Evolutionary conservation across 257 asterid genomes (phyloP).

Genomic region (Oldenlandia corymbosa): DNA sequence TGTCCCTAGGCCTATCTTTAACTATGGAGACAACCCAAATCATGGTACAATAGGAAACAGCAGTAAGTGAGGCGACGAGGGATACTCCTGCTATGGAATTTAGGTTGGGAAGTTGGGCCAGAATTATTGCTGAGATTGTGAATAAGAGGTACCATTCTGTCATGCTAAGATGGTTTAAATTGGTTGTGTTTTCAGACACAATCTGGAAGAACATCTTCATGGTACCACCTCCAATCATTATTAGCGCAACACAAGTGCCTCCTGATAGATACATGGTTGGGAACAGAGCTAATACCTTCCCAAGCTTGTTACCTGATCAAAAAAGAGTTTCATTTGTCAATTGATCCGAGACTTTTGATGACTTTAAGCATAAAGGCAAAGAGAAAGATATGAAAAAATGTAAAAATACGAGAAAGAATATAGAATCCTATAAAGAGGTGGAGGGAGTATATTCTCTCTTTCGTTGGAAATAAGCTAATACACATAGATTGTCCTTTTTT

Average conservation of each 20-base stretch:
- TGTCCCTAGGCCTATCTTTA: slow-evolving; percentile 42
- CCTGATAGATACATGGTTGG: slow-evolving; percentile 86
- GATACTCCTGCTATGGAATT: slow-evolving; percentile 87
- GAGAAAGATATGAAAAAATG: no score
- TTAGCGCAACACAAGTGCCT: slow-evolving; percentile 80
- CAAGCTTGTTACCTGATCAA: slow-evolving; percentile 53
- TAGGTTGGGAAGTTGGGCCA: slow-evolving; percentile 81
- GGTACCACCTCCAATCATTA: slow-evolving; percentile 78
- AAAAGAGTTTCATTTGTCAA: background rate
- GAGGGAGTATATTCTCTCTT: no score
- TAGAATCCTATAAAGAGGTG: no score
- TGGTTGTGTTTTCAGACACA: slow-evolving; percentile 24
- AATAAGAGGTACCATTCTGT: slow-evolving; percentile 69
- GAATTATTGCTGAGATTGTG: slow-evolving; percentile 47
- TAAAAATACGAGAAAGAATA: no score
- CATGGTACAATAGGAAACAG: slow-evolving; percentile 64
- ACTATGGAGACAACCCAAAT: slow-evolving; percentile 61
- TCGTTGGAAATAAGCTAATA: no score
- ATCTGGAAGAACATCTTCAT: slow-evolving; percentile 58
- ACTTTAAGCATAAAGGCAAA: no score
- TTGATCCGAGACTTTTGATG: no score
- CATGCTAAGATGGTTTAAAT: slow-evolving; percentile 28
- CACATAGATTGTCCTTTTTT: no score
- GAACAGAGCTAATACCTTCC: slow-evolving; percentile 59
- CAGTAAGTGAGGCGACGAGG: slow-evolving; percentile 60